A percentile compares a stretch with the other conserved stretches of the same genome.
These are phyloP conservation scores for Corylus americana DNA, from an alignment of 306 rosid genomes.

Conservation along the genomic window DNA sequence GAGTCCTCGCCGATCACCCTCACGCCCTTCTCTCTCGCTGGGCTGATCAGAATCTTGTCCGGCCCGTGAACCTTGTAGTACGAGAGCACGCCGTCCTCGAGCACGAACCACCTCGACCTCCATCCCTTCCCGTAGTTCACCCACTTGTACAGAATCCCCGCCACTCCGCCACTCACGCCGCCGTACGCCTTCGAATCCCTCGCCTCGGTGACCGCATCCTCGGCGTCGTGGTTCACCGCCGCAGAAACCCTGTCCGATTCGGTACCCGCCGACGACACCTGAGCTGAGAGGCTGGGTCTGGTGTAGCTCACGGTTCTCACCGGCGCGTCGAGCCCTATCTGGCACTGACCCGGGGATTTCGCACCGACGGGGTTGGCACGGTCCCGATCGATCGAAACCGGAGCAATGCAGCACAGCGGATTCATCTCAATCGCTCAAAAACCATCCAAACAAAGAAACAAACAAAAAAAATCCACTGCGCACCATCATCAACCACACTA, in stretches of 20 bases:
- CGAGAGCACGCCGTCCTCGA: conserved; percentile 95
- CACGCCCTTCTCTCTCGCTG: conserved; percentile 73
- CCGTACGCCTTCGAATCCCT: conserved; percentile 67
- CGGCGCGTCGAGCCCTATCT: conserved; percentile 58
- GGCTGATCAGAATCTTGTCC: conserved; percentile 84
- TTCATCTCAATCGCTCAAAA: conserved; percentile 49
- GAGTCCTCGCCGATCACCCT: conserved; percentile 93
- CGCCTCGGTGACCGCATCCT: conserved; percentile 44
- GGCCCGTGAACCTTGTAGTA: conserved; percentile 98
- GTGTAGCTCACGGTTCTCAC: conserved; percentile 45
- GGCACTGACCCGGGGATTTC: conserved; percentile 55
- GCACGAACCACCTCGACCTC: conserved; percentile 94
- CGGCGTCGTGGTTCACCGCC: conserved; percentile 45
- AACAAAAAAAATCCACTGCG: not conserved
- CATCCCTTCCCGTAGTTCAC: conserved; percentile 98
- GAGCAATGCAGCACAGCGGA: conserved; percentile 99
- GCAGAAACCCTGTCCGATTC: conserved; percentile 54
- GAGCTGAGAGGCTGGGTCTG: conserved; percentile 58
- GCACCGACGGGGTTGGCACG: conserved; percentile 46
- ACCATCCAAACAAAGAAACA: conserved; percentile 11
- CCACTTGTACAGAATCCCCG: conserved; percentile 96
- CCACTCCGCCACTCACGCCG: conserved; percentile 57
- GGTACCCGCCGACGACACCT: conserved; percentile 55
- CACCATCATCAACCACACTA: conserved; percentile 19
- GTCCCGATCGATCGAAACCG: conserved; percentile 97